A percentile compares a stretch with the other conserved stretches of the same genome.
These are phyloP conservation scores for Penstemon barbatus DNA, from an alignment of 257 asterid species.

Conservation along the genomic window DNA sequence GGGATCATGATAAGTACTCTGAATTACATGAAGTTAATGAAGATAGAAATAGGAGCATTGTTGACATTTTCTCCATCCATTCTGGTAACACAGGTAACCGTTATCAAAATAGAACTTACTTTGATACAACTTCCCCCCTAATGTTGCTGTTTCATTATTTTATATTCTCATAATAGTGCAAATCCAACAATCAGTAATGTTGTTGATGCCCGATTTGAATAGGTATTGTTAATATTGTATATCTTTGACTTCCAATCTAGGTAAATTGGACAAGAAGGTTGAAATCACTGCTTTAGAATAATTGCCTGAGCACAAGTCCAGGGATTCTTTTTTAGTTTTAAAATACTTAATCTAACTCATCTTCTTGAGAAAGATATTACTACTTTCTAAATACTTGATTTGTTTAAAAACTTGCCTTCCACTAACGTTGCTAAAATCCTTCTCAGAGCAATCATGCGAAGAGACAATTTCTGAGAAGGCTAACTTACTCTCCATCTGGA, in stretches of 20 bases:
- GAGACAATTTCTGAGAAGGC: constrained; percentile 37
- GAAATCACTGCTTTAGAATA: not conserved
- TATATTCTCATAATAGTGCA: no score
- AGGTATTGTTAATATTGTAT: no score
- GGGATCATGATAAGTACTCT: constrained; percentile 31
- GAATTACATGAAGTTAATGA: constrained; percentile 43
- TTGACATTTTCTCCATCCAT: constrained; percentile 66
- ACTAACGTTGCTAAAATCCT: constrained; percentile 41
- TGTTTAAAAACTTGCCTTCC: constrained; percentile 42
- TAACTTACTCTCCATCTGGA: constrained; percentile 56
- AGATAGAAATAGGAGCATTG: constrained; percentile 35
- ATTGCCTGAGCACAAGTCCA: no score
- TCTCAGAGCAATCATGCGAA: constrained; percentile 35
- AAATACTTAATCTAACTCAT: not conserved
- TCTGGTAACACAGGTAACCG: constrained; percentile 40
- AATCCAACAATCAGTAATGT: no score
- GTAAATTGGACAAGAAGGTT: not conserved
- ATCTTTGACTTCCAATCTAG: not conserved
- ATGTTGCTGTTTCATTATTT: no score
- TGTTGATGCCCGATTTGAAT: no score
- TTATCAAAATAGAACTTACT: not conserved
- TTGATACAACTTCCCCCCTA: not conserved
- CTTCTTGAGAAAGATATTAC: not conserved
- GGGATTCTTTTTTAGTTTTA: not conserved
- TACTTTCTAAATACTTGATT: not conserved